Evolutionary conservation across 1,284 basidiomycete genomes (phyloP).

Genomic region (Peniophora sp.): DNA sequence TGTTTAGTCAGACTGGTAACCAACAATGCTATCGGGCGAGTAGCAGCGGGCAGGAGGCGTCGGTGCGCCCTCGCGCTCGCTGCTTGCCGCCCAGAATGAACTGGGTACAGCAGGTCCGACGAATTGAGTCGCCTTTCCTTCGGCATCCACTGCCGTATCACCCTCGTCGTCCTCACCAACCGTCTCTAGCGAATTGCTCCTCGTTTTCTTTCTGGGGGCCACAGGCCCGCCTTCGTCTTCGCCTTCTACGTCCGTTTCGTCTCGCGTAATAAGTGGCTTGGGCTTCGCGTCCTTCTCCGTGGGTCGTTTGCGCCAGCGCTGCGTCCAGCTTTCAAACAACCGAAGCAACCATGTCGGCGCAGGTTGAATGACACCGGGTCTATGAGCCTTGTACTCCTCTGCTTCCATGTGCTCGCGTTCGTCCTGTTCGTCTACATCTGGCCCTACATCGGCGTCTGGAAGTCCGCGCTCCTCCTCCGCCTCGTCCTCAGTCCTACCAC

Average conservation of each 20-base stretch:
- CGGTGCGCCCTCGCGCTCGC: background rate
- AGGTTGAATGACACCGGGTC: constrained; percentile 26
- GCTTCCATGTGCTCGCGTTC: constrained; percentile 27
- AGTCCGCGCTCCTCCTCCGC: constrained; percentile 58
- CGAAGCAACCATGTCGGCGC: constrained; percentile 68
- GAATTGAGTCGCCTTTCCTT: background rate
- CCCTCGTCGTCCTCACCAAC: background rate
- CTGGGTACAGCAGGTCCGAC: no score
- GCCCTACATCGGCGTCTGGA: constrained; percentile 18
- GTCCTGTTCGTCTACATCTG: background rate
- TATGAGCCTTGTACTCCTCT: constrained; percentile 49
- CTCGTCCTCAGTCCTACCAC: constrained; percentile 68
- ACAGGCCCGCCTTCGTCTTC: background rate
- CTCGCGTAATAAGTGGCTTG: background rate
- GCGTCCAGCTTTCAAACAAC: constrained; percentile 68
- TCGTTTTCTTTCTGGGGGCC: background rate
- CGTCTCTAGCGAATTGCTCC: background rate
- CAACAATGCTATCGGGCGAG: background rate
- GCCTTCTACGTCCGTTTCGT: background rate
- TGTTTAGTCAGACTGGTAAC: background rate
- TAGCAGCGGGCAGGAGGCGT: background rate
- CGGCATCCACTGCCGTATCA: background rate
- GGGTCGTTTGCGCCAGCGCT: constrained; percentile 19
- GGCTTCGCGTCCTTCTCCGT: constrained; percentile 8
- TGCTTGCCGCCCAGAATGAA: background rate